Percentiles rank a stretch among this genome's conserved stretches.
phyloP scores from a whole-genome alignment of 306 rosid species.

The Ziziphus jujuba region DNA sequence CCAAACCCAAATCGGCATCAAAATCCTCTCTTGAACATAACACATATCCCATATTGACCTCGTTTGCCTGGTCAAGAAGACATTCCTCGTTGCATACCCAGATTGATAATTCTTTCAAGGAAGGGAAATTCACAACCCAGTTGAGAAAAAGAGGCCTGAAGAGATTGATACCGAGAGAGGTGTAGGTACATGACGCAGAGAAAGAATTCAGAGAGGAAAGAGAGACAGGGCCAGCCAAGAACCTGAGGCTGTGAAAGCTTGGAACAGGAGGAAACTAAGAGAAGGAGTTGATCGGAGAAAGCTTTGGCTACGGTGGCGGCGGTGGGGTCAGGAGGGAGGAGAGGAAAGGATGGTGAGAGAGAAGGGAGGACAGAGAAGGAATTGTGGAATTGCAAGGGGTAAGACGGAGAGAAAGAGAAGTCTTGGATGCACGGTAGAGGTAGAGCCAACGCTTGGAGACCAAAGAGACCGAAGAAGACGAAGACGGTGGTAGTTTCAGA shows the following conservation, averaged over 20 bases:
- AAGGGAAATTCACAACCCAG: slow-evolving; percentile 58
- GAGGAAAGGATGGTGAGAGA: slow-evolving; percentile 61
- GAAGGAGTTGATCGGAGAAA: slow-evolving; percentile 36
- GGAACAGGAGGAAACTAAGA: slow-evolving; percentile 42
- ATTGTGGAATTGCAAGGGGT: slow-evolving; percentile 25
- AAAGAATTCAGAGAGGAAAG: slow-evolving; percentile 59
- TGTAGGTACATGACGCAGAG: slow-evolving; percentile 44
- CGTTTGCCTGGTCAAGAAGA: slow-evolving; percentile 15
- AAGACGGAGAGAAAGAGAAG: slow-evolving; percentile 64
- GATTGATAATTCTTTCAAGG: slow-evolving; percentile 50
- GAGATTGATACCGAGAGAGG: slow-evolving; percentile 56
- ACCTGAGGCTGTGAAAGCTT: slow-evolving; percentile 46
- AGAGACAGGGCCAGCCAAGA: slow-evolving; percentile 54
- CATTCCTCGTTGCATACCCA: slow-evolving; percentile 24
- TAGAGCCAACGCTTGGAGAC: slow-evolving; percentile 89
- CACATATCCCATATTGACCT: slow-evolving; percentile 15
- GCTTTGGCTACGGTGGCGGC: neutral
- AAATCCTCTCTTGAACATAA: slow-evolving; percentile 31
- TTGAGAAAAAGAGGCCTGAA: slow-evolving; percentile 55
- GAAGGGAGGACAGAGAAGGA: slow-evolving; percentile 49
- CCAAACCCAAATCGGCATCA: slow-evolving; percentile 45
- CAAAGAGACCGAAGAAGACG: slow-evolving; percentile 54
- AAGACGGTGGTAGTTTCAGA: slow-evolving; percentile 54
- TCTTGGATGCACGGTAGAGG: slow-evolving; percentile 64
- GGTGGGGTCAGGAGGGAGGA: slow-evolving; percentile 39